phyloP scores from a whole-genome alignment of 2,329 filamentous ascomycete species.

The Macrophomina pseudophaseolina region DNA sequence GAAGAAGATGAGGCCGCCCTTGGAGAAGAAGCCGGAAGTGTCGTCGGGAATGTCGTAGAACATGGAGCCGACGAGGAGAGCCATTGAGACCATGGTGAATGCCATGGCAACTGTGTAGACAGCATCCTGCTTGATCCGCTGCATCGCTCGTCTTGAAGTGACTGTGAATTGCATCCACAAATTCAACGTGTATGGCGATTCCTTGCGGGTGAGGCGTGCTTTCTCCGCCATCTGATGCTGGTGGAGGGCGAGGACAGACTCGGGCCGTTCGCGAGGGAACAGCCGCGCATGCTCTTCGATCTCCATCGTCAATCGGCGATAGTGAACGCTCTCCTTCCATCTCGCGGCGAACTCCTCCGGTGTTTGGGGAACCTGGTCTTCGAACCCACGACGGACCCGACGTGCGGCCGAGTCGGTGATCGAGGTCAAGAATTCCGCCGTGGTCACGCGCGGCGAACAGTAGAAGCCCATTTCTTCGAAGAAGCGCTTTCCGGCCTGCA shows the following conservation, averaged over 20 bases:
- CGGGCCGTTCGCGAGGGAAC: slow-evolving; percentile 44
- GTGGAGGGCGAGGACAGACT: slow-evolving; percentile 51
- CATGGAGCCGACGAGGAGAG: slow-evolving; percentile 78
- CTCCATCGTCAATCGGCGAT: slow-evolving; percentile 45
- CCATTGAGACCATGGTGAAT: slow-evolving; percentile 75
- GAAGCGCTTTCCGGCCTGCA: slow-evolving; percentile 67
- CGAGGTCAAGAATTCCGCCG: slow-evolving; percentile 77
- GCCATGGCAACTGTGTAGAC: slow-evolving; percentile 71
- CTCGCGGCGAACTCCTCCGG: slow-evolving; percentile 58
- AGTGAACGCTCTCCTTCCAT: slow-evolving; percentile 47
- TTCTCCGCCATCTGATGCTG: slow-evolving; percentile 53
- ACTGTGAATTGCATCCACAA: slow-evolving; percentile 75
- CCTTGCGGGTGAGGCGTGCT: slow-evolving; percentile 58
- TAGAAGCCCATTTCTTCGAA: slow-evolving; percentile 73
- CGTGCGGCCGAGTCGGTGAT: slow-evolving; percentile 63
- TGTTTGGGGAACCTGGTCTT: slow-evolving; percentile 53
- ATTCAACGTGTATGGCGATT: slow-evolving; percentile 84
- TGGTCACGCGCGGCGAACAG: slow-evolving; percentile 73
- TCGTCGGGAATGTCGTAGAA: slow-evolving; percentile 74
- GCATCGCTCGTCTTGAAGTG: slow-evolving; percentile 81
- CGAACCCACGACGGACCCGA: slow-evolving; percentile 50
- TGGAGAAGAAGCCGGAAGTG: slow-evolving; percentile 76
- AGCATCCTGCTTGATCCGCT: slow-evolving; percentile 76
- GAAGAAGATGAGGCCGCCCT: slow-evolving; percentile 83
- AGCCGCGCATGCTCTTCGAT: slow-evolving; percentile 37